Base-by-base conservation (phyloP, 495 filamentous ascomycete species). In the Gamarada debralockiae region DNA sequence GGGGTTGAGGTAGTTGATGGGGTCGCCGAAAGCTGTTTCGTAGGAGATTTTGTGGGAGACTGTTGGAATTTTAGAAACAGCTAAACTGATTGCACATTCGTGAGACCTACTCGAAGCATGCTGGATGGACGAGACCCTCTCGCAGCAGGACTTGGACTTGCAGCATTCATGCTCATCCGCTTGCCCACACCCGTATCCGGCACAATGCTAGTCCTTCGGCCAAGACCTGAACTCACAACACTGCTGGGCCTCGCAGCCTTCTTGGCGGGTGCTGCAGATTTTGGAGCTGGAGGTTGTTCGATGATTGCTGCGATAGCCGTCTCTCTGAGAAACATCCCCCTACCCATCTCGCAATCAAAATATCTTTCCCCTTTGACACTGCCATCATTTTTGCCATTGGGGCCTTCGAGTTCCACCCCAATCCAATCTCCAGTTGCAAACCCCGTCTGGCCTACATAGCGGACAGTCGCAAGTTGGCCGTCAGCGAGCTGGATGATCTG, bases 351-450 rank as follows among this genome's bases (percentile, higher is more conserved):
- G 62, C 92, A 97, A 21, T 90, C 81, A 62, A 97, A 98, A 67
- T 98, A 98, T 34, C 89, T 76, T 57, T 92, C 80, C 37, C 90
- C 92, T 67, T 92, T 80, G 34, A 97, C 87, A 24, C 85, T 81
- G 58, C 93, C 93, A 76, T 98, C 90, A 62, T 98, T 97, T 71
- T 98, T 97, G 10, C 93, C 93, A 10, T 75, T 78, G n/a, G 81
- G 72, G 31, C 86, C 86, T 36, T 88, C 83, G 53, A 98, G 79
- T 75, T 96, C 92, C 40, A 97, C 77, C 46, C 93, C 93, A 46
- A 96, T 73, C 90, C 92, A 98, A 23, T 89, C 85, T 48, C 91
- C 95, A 3, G 67, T 64, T 27, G 89, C 82, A 67, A 97, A 96
- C 53, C 79, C 70, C 22, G 92, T 88, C 39, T 76, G 73, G 56